Percentiles rank a stretch among this genome's conserved stretches.
phyloP scores from a whole-genome alignment of 345 rosid genomes.

The Theobroma cacao region DNA sequence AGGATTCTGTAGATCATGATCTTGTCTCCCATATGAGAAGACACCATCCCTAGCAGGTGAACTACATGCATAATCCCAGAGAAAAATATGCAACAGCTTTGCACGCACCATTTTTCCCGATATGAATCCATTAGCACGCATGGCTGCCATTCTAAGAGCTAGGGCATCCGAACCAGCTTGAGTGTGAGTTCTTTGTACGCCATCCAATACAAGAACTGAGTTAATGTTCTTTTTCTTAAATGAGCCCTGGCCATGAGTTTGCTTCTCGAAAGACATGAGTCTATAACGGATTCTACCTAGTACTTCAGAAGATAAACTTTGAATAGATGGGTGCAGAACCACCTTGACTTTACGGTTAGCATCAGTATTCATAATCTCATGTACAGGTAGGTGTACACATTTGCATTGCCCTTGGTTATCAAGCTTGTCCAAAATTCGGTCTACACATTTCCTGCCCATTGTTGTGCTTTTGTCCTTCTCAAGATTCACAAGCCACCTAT shows the following conservation, averaged over 20 bases:
- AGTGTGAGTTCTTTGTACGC: slow-evolving; percentile 54
- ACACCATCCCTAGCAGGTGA: slow-evolving; percentile 48
- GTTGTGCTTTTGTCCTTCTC: slow-evolving; percentile 67
- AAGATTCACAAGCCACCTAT: slow-evolving; percentile 63
- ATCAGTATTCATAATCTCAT: slow-evolving; percentile 62
- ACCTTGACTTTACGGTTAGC: slow-evolving; percentile 48
- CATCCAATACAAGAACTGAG: slow-evolving; percentile 56
- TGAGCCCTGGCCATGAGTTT: slow-evolving; percentile 53
- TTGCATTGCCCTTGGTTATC: slow-evolving; percentile 73
- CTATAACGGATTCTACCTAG: slow-evolving; percentile 58
- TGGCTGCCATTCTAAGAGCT: slow-evolving; percentile 53
- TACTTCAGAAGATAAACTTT: slow-evolving; percentile 51
- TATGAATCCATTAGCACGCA: slow-evolving; percentile 91
- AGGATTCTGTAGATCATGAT: slow-evolving; percentile 28
- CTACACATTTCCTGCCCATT: slow-evolving; percentile 73
- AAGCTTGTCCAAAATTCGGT: slow-evolving; percentile 63
- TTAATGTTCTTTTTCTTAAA: slow-evolving; percentile 43
- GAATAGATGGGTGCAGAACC: slow-evolving; percentile 75
- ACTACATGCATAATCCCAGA: slow-evolving; percentile 60
- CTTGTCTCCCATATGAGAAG: slow-evolving; percentile 32
- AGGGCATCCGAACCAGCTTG: slow-evolving; percentile 38
- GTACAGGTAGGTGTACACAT: slow-evolving; percentile 47
- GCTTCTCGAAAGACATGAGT: slow-evolving; percentile 63
- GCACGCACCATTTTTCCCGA: slow-evolving; percentile 86
- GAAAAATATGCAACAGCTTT: slow-evolving; percentile 71